phyloP scores from a whole-genome alignment of 2,329 filamentous ascomycete species.

The Neonectria neomacrospora region DNA sequence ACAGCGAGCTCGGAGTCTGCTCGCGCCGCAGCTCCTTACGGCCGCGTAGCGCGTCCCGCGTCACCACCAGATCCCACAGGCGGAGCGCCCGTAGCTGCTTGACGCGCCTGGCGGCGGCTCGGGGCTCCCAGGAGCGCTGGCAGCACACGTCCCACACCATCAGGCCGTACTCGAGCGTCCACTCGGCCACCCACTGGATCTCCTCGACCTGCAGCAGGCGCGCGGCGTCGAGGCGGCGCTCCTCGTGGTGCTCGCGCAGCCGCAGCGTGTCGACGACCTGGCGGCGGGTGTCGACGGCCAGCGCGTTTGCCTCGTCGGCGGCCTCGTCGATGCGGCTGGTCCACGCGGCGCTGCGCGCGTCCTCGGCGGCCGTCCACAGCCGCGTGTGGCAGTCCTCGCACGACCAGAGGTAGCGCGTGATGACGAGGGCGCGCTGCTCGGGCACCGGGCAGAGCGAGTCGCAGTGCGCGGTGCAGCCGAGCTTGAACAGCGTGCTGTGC shows the following conservation, averaged over 20 bases:
- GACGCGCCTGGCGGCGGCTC: constrained; percentile 26
- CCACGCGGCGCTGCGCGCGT: constrained; percentile 27
- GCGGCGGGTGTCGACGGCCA: not conserved
- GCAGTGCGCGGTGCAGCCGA: constrained; percentile 45
- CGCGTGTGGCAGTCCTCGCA: constrained; percentile 44
- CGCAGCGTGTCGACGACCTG: constrained; percentile 19
- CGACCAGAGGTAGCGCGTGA: constrained; percentile 41
- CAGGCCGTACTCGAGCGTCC: constrained; percentile 43
- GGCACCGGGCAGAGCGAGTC: constrained; percentile 35
- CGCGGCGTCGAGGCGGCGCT: constrained; percentile 15
- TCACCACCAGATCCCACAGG: constrained; percentile 40
- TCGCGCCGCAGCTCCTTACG: constrained; percentile 25
- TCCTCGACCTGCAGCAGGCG: constrained; percentile 37
- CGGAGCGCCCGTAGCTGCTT: constrained; percentile 29
- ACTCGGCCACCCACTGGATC: constrained; percentile 43
- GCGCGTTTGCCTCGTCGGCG: not conserved
- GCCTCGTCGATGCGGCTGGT: constrained; percentile 1
- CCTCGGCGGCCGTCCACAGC: constrained; percentile 16
- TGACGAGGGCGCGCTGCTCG: constrained; percentile 35
- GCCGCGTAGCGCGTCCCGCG: constrained; percentile 33
- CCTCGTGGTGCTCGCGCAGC: constrained; percentile 20
- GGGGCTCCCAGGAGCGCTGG: constrained; percentile 2
- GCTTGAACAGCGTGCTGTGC: constrained; percentile 43
- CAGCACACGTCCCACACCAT: constrained; percentile 36
- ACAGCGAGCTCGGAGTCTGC: constrained; percentile 27